Evolutionary conservation across 805 yeast genomes (phyloP).

Genomic region (Pichia pseudocactophila): DNA sequence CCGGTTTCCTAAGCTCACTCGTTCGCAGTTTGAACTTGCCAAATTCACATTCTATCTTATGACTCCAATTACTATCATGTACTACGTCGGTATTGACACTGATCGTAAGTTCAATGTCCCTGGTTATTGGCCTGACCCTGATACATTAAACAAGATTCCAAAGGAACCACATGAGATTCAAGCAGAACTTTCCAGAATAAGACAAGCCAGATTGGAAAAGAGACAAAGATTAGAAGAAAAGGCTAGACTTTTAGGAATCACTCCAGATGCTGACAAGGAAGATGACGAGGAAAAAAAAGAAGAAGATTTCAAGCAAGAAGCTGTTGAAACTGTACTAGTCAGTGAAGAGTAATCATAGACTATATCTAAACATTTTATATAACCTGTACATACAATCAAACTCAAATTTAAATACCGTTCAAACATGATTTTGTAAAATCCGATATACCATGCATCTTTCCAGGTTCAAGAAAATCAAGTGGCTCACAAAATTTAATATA

Average conservation of each 20-base stretch:
- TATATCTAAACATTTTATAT: neutral
- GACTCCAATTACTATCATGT: slow-evolving; percentile 88
- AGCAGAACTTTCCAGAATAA: slow-evolving; percentile 84
- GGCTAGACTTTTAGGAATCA: slow-evolving; percentile 61
- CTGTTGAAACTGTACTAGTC: slow-evolving; percentile 6
- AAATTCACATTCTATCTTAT: slow-evolving; percentile 78
- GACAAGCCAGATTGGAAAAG: slow-evolving; percentile 64
- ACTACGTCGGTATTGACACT: slow-evolving; percentile 84
- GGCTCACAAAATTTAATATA: too few relatives aligned
- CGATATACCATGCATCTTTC: too few relatives aligned
- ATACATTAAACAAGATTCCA: slow-evolving; percentile 82
- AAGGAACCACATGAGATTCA: slow-evolving; percentile 88
- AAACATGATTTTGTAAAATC: too few relatives aligned
- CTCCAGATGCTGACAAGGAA: slow-evolving; percentile 27
- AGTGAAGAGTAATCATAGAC: slow-evolving; percentile 6
- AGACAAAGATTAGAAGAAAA: slow-evolving; percentile 64
- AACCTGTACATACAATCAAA: neutral
- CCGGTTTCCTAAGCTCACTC: slow-evolving; percentile 26
- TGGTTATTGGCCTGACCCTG: slow-evolving; percentile 97
- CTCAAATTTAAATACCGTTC: too few relatives aligned
- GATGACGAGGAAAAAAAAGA: slow-evolving; percentile 8
- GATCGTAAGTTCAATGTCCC: slow-evolving; percentile 84
- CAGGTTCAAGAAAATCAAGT: too few relatives aligned
- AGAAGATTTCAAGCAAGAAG: slow-evolving; percentile 1
- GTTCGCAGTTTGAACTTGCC: slow-evolving; percentile 47